phyloP scores from a whole-genome alignment of 1,284 basidiomycete species.

The Sutorius eximius region DNA sequence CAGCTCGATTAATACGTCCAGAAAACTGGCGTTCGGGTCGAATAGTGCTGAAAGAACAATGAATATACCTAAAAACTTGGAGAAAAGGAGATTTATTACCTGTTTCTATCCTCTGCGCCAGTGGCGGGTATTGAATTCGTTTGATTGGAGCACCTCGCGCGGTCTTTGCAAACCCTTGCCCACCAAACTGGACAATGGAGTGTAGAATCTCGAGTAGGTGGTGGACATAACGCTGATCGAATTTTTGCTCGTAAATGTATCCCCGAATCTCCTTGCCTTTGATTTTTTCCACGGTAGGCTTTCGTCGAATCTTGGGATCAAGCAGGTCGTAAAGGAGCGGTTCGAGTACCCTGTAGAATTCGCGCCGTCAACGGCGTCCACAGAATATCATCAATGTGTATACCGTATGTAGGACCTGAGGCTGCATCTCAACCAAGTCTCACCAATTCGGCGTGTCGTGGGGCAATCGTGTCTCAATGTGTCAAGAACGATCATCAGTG shows the following conservation, averaged over 20 bases:
- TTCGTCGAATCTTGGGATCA: slow-evolving; percentile 63
- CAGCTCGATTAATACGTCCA: slow-evolving; percentile 71
- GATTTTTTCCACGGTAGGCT: slow-evolving; percentile 50
- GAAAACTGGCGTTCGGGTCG: slow-evolving; percentile 63
- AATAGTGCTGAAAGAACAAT: slow-evolving; percentile 46
- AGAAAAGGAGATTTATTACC: slow-evolving; percentile 40
- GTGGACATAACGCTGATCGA: slow-evolving; percentile 73
- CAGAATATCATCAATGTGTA: slow-evolving; percentile 15
- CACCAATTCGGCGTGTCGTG: slow-evolving; percentile 71
- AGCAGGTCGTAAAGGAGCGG: slow-evolving; percentile 81
- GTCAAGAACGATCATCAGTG: slow-evolving; percentile 87
- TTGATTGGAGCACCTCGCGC: slow-evolving; percentile 60
- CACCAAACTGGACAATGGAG: slow-evolving; percentile 82
- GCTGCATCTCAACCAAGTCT: slow-evolving; percentile 95
- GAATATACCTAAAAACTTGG: slow-evolving; percentile 11
- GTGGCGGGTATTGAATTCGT: slow-evolving; percentile 57
- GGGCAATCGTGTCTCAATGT: slow-evolving; percentile 77
- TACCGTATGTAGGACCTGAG: slow-evolving; percentile 89
- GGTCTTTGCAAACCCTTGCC: slow-evolving; percentile 79
- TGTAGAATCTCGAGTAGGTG: slow-evolving; percentile 77
- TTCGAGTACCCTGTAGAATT: slow-evolving; percentile 69
- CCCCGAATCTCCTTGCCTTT: slow-evolving; percentile 66
- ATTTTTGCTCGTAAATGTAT: slow-evolving; percentile 69
- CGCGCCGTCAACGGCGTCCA: slow-evolving; percentile 4
- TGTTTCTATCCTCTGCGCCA: slow-evolving; percentile 58